phyloP scores from a whole-genome alignment of 129 eudicot species.

The Tagetes erecta region DNA sequence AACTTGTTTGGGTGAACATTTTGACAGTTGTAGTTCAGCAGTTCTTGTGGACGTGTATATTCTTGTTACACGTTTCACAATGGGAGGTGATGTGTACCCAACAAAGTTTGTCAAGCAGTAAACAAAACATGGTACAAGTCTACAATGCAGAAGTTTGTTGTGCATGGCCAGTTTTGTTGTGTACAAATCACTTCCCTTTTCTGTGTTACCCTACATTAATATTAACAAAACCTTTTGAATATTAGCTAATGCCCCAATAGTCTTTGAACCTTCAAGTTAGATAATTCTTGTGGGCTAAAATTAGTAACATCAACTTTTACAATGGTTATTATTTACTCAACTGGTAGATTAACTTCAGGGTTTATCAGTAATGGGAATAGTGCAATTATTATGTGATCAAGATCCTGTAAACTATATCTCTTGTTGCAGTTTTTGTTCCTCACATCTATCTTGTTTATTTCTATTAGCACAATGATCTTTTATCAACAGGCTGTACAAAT shows the following conservation, averaged over 20 bases:
- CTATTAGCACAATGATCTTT: background rate
- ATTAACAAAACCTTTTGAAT: constrained; percentile 15
- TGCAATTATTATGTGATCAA: background rate
- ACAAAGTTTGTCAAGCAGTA: background rate
- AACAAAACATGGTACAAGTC: background rate
- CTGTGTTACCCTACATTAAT: background rate
- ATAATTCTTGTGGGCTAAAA: constrained; percentile 15
- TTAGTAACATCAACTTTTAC: background rate
- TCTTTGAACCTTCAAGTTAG: constrained; percentile 15
- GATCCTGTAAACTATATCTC: background rate
- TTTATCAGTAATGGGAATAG: background rate
- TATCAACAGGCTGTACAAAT: background rate
- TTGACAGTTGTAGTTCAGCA: background rate
- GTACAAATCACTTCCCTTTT: background rate
- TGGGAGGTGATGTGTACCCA: background rate
- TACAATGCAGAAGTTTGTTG: background rate
- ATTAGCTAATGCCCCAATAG: constrained; percentile 5
- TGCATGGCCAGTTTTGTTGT: background rate
- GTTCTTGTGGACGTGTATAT: background rate
- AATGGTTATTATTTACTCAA: background rate
- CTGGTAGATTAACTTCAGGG: background rate
- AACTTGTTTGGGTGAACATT: background rate
- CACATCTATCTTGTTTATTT: background rate
- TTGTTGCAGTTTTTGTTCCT: constrained; percentile 3
- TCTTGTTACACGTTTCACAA: background rate